These are phyloP conservation scores for Waitea zeae DNA, from an alignment of 1,284 basidiomycete genomes.

Conservation along the genomic window DNA sequence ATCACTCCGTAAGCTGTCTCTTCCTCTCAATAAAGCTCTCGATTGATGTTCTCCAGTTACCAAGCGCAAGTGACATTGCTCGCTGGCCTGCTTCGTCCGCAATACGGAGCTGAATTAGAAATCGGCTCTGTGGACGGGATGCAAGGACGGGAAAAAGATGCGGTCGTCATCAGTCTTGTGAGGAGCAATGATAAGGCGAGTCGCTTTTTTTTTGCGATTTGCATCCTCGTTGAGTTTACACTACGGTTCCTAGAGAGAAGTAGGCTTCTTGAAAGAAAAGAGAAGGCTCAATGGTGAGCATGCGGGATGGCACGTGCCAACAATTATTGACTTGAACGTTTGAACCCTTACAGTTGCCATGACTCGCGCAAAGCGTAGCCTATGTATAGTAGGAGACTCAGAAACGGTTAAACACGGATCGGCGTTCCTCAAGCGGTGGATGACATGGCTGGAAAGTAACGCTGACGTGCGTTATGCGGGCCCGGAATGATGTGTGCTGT, in stretches of 20 bases:
- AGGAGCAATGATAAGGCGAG: constrained; percentile 68
- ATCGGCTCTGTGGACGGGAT: constrained; percentile 88
- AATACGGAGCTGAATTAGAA: constrained; percentile 56
- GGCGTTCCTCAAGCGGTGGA: constrained; percentile 74
- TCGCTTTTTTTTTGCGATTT: no score
- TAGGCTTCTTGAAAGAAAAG: constrained; percentile 86
- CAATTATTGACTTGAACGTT: constrained; percentile 2
- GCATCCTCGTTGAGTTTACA: no score
- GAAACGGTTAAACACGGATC: constrained; percentile 76
- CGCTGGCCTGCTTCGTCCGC: constrained; percentile 50
- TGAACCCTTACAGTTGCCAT: constrained; percentile 52
- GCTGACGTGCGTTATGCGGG: constrained; percentile 85
- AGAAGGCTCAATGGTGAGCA: constrained; percentile 67
- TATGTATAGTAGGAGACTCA: constrained; percentile 85
- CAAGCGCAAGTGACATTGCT: constrained; percentile 83
- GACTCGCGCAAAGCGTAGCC: constrained; percentile 82
- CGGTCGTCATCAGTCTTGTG: constrained; percentile 78
- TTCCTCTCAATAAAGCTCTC: not conserved
- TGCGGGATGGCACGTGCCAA: constrained; percentile 2
- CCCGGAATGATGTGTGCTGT: no score
- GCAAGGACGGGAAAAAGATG: constrained; percentile 87
- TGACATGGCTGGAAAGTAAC: constrained; percentile 76
- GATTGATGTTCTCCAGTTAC: constrained; percentile 36
- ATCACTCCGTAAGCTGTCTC: constrained; percentile 59
- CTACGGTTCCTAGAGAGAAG: constrained; percentile 49